These are phyloP conservation scores for Microstegium vimineum DNA, from an alignment of 176 grass and related monocot species.

Conservation along the genomic window DNA sequence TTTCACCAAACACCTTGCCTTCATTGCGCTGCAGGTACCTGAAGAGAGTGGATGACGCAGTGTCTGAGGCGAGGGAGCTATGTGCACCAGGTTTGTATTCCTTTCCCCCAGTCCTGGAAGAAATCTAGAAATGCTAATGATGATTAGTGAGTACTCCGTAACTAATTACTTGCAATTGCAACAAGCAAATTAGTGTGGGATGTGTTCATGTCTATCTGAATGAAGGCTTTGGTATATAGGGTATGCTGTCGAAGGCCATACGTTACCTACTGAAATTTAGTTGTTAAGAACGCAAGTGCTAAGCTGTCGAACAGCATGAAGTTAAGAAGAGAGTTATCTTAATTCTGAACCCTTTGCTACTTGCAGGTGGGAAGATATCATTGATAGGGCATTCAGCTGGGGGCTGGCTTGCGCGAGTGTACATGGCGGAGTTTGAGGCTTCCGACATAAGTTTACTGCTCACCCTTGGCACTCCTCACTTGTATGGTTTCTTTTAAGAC, in stretches of 20 bases:
- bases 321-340: not conserved
- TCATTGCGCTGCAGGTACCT: constrained; percentile 56
- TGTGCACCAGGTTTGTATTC: constrained; percentile 29
- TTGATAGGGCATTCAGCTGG: constrained; percentile 93
- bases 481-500: constrained; percentile 40
- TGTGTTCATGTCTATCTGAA: not conserved
- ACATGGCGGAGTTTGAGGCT: constrained; percentile 66
- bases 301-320: not conserved
- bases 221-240: not conserved
- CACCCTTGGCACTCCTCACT: constrained; percentile 84
- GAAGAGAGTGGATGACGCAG: constrained; percentile 57
- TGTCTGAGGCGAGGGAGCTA: constrained; percentile 57
- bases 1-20: constrained; percentile 5
- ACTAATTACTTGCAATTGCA: not conserved
- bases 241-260: not conserved
- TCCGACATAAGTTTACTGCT: constrained; percentile 70
- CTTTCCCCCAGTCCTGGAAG: not conserved
- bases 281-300: not conserved
- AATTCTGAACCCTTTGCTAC: not conserved
- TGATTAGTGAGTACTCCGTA: not conserved
- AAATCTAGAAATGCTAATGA: not conserved
- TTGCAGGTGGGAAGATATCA: constrained; percentile 61
- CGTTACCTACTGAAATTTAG: not conserved
- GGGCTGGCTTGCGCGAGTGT: constrained; percentile 79
- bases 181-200: not conserved